phyloP scores from a whole-genome alignment of 495 filamentous ascomycete species.

The Penicillium robsamsonii region DNA sequence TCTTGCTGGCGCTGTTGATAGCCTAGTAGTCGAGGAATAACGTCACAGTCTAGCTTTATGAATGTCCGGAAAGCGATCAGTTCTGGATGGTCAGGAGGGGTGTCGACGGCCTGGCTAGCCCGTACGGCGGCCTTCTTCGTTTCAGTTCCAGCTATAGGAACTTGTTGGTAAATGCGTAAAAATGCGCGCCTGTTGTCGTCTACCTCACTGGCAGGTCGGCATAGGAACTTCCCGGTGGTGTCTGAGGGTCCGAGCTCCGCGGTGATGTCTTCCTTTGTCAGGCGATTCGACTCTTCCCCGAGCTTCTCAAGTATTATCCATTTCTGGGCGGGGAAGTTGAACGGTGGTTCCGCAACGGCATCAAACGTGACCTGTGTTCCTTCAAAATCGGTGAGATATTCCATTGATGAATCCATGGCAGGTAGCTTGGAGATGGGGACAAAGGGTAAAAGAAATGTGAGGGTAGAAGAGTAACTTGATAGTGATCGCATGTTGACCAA shows the following conservation, averaged over 20 bases:
- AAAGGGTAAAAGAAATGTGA: background rate
- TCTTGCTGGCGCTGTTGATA: constrained; percentile 10
- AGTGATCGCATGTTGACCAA: constrained; percentile 8
- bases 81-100: constrained; percentile 5
- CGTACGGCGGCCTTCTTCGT: constrained; percentile 1
- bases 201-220: constrained; percentile 6
- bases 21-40: constrained; percentile 4
- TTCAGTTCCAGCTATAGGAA: constrained; percentile 10
- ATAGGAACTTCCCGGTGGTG: constrained; percentile 5
- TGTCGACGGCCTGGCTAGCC: constrained; percentile 7
- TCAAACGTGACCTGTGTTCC: constrained; percentile 8
- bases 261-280: constrained; percentile 8
- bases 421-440: constrained; percentile 12
- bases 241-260: constrained; percentile 4
- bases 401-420: constrained; percentile 7
- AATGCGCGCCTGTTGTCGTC: constrained; percentile 7
- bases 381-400: constrained; percentile 10
- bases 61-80: constrained; percentile 4
- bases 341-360: constrained; percentile 9
- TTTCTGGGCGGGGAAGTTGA: constrained; percentile 10
- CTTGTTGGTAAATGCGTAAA: constrained; percentile 7
- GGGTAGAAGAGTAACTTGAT: constrained; percentile 8
- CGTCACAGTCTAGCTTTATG: constrained; percentile 4
- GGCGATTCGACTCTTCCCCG: constrained; percentile 1
- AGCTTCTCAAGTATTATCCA: constrained; percentile 12